Percentiles rank a stretch among this genome's conserved stretches.
Conservation (phyloP, 192 early-diverging fungal species). For the Linnemannia exigua region DNA sequence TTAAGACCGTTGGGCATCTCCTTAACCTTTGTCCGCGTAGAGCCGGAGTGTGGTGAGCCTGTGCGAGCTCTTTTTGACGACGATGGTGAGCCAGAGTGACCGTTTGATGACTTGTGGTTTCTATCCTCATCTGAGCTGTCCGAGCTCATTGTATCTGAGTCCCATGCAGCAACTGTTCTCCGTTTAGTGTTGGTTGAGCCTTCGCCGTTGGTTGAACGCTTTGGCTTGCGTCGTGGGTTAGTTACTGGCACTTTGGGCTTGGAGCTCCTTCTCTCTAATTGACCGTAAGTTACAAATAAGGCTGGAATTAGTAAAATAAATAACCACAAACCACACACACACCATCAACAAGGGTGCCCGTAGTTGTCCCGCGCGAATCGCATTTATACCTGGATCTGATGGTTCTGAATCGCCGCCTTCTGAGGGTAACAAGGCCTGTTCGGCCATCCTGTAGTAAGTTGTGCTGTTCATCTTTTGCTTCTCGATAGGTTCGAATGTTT, state of each 20-base stretch:
- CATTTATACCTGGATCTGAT: constrained; percentile 1
- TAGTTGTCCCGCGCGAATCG: not conserved
- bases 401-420: constrained; percentile 4
- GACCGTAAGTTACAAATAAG: not conserved
- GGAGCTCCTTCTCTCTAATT: not conserved
- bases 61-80: constrained; percentile 37
- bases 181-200: constrained; percentile 16
- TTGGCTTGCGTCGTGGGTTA: constrained; percentile 29
- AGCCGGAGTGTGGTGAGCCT: constrained; percentile 23
- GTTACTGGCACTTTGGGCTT: constrained; percentile 16
- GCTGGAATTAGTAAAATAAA: not conserved
- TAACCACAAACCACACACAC: not conserved
- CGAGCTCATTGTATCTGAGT: constrained; percentile 42
- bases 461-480: constrained; percentile 43
- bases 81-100: not conserved
- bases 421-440: constrained; percentile 12
- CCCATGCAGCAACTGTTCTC: constrained; percentile 15
- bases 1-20: constrained; percentile 37
- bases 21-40: constrained; percentile 1
- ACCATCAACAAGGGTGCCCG: not conserved
- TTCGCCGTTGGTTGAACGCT: not conserved
- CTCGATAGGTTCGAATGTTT: constrained; percentile 50
- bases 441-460: constrained; percentile 49
- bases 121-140: constrained; percentile 33
- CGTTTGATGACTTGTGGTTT: not conserved